Evolutionary conservation across 306 rosid genomes (phyloP), one percentile per base, ranked within the genome.

Genomic region (Delonix regia): DNA sequence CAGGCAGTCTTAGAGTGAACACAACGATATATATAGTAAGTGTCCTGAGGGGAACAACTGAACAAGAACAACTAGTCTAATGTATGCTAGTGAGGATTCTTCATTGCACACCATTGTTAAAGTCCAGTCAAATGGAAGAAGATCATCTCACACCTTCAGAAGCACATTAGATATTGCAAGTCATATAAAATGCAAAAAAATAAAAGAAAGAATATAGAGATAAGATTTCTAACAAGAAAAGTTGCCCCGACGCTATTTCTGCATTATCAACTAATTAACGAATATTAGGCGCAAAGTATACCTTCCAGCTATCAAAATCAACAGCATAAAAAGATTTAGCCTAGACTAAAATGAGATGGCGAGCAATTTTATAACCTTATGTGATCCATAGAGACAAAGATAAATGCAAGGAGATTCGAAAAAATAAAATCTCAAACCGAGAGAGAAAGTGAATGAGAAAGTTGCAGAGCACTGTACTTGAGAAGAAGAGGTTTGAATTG

Each of bases 31-130:
- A 87, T 8, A 89, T 71, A 69, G 92, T 73, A 55, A 97, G 93
- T 63, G 94, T 94, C 86, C 93, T 86, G 4, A 94, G 89, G n/a
- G n/a, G n/a, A n/a, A n/a, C n/a, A n/a, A n/a, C n/a, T n/a, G n/a
- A n/a, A 75, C 90, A 94, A 73, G 97, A 79, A 83, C 94, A 92
- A 73, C 92, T 80, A 65, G 90, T 94, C 97, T 94, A 84, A 80
- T 72, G 80, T 85, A 36, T 75, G 79, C n/a, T 0, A 82, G 87
- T 41, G 41, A 61, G 56, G 49, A 60, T 25, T 51, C 38, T 49
- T 66, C 67, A 45, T 7, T 28, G 34, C 56, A 51, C 75, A 69
- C 21, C 69, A 73, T 15, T 14, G 15, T 47, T 18, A 48, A 63
- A 21, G 16, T 33, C 6, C 39, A 42, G 7, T 6, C 70, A 62